Conservation (phyloP, 1,284 basidiomycete genomes). For the Exobasidium cylindrosporum region DNA sequence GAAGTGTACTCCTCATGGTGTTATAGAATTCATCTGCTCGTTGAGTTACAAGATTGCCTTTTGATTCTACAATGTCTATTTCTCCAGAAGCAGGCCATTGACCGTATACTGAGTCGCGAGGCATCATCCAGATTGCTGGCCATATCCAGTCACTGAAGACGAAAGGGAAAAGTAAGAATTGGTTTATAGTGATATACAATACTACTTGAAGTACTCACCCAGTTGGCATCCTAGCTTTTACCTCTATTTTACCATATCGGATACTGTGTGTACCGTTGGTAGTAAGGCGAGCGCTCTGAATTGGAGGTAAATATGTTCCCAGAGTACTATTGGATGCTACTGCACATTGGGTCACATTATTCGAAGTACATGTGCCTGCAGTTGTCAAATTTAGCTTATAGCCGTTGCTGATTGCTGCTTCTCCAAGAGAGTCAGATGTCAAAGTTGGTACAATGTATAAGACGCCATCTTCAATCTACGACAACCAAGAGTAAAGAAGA, state of each 20-base stretch:
- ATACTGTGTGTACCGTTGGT: slow-evolving; percentile 67
- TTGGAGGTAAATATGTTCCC: slow-evolving; percentile 68
- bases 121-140: slow-evolving; percentile 82
- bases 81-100: slow-evolving; percentile 73
- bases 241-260: slow-evolving; percentile 76
- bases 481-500: background rate
- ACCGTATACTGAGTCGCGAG: slow-evolving; percentile 68
- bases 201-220: too few relatives aligned
- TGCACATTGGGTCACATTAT: slow-evolving; percentile 56
- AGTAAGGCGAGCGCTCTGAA: slow-evolving; percentile 74
- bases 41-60: slow-evolving; percentile 57
- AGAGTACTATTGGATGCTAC: slow-evolving; percentile 56
- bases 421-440: slow-evolving; percentile 71
- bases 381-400: slow-evolving; percentile 75
- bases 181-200: too few relatives aligned
- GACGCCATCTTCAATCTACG: slow-evolving; percentile 62
- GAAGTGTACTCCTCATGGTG: too few relatives aligned
- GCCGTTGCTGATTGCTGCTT: slow-evolving; percentile 65
- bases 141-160: slow-evolving; percentile 75
- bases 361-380: slow-evolving; percentile 65
- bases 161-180: too few relatives aligned
- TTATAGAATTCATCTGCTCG: slow-evolving; percentile 61
- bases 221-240: slow-evolving; percentile 72
- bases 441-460: slow-evolving; percentile 81
- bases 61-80: slow-evolving; percentile 74